phyloP scores from a whole-genome alignment of 164 flowering plant genomes.

The Tetracentron sinense region DNA sequence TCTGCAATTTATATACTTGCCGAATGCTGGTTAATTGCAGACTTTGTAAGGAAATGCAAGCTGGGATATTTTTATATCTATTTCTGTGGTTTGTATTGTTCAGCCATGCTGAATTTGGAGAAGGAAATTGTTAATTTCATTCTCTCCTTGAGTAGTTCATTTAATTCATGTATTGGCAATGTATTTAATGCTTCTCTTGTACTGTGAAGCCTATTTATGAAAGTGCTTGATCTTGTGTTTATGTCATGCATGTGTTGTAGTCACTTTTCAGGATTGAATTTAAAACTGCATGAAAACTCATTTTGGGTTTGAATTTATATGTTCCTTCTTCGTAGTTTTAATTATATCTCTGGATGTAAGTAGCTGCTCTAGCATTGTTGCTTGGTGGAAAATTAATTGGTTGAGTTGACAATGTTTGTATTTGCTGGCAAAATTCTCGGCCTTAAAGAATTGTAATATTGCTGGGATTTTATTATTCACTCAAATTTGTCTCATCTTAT shows the following conservation, averaged over 20 bases:
- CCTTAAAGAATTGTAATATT: no score
- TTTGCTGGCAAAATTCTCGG: no score
- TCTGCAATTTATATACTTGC: not conserved
- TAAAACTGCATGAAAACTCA: no score
- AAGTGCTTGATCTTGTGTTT: not conserved
- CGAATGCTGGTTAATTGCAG: not conserved
- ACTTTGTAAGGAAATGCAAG: not conserved
- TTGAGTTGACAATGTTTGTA: no score
- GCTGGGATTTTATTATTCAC: no score
- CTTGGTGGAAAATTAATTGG: no score
- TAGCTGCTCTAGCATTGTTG: not conserved
- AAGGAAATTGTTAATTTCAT: not conserved
- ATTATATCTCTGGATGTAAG: no score
- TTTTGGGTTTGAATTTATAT: no score
- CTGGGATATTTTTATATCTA: not conserved
- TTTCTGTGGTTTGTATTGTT: not conserved
- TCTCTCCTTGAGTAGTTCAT: not conserved
- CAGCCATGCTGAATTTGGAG: not conserved
- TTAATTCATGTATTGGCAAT: not conserved
- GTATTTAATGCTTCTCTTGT: not conserved
- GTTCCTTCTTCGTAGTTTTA: no score
- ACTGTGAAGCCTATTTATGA: not conserved
- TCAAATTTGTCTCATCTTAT: no score
- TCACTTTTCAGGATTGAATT: not conserved
- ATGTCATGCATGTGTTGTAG: not conserved